phyloP scores from a whole-genome alignment of 78 protist genomes.

The Speleostelium caveatum region DNA sequence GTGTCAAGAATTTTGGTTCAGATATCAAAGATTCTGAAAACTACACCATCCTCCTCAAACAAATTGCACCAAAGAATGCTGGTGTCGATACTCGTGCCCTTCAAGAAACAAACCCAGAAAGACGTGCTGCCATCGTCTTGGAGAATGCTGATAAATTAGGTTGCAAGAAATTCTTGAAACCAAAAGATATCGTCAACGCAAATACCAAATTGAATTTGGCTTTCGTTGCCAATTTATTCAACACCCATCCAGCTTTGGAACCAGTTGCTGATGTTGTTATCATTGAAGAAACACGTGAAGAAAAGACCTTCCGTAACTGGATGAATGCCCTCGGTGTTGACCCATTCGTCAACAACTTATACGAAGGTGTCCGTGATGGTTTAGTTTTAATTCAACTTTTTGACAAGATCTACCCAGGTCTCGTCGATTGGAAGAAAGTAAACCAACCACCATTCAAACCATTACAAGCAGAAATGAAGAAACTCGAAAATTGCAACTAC shows the following conservation, averaged over 20 bases:
- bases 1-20: conserved; percentile 90
- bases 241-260: conserved; percentile 92
- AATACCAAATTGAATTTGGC: conserved; percentile 94
- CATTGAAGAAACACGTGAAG: conserved; percentile 95
- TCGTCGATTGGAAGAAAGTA: conserved; percentile 85
- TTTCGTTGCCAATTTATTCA: conserved; percentile 97
- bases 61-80: conserved; percentile 84
- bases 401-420: conserved; percentile 94
- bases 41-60: conserved; percentile 94
- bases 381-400: conserved; percentile 89
- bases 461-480: conserved; percentile 76
- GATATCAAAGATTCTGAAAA: conserved; percentile 89
- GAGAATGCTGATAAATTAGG: conserved; percentile 92
- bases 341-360: conserved; percentile 88
- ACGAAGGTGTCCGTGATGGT: conserved; percentile 93
- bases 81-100: conserved; percentile 83
- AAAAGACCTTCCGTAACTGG: conserved; percentile 94
- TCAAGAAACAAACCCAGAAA: conserved; percentile 34
- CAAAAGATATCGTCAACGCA: conserved; percentile 91
- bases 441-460: conserved; percentile 82
- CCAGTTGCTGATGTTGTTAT: conserved; percentile 74
- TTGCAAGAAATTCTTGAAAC: conserved; percentile 87
- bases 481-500: conserved; percentile 90
- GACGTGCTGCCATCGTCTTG: conserved; percentile 92
- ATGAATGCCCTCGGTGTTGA: conserved; percentile 95